phyloP scores from a whole-genome alignment of 495 filamentous ascomycete species.

The Penicillium crystallinum region DNA sequence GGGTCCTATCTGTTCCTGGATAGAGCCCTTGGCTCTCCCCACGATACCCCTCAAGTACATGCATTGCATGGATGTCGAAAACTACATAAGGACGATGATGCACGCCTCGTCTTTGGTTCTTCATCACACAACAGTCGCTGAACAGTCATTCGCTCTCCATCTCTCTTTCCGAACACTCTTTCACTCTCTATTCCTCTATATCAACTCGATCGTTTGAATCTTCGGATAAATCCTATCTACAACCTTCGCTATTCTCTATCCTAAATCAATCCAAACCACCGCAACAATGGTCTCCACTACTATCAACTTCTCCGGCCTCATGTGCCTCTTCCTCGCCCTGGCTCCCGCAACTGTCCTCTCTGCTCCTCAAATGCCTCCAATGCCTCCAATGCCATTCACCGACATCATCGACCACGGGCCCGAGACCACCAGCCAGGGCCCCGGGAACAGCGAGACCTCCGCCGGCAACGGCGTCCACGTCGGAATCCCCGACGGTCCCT shows the following conservation, averaged over 20 bases:
- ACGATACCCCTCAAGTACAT: constrained; percentile 8
- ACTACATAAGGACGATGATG: constrained; percentile 24
- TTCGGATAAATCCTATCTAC: constrained; percentile 1
- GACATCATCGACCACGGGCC: constrained; percentile 9
- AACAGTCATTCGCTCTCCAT: constrained; percentile 20
- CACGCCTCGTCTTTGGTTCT: constrained; percentile 11
- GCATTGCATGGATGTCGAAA: constrained; percentile 3
- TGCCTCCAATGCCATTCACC: constrained; percentile 11
- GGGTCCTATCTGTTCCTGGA: constrained; percentile 12
- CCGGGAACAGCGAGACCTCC: constrained; percentile 24
- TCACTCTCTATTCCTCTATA: neutral
- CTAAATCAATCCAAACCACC: neutral
- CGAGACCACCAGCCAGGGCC: constrained; percentile 8
- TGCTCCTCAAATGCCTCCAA: constrained; percentile 20
- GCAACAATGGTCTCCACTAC: constrained; percentile 28
- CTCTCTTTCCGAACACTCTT: constrained; percentile 14
- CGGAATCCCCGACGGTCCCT: constrained; percentile 28
- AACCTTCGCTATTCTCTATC: neutral
- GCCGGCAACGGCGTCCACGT: constrained; percentile 24
- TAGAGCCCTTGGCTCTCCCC: constrained; percentile 17
- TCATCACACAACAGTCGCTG: constrained; percentile 19
- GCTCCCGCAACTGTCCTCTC: constrained; percentile 32
- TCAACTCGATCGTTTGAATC: constrained; percentile 10
- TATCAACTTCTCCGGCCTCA: constrained; percentile 30
- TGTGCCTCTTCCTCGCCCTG: constrained; percentile 34